Base-by-base conservation (phyloP, 1,284 basidiomycete species). In the Fomitopsis palustris region DNA sequence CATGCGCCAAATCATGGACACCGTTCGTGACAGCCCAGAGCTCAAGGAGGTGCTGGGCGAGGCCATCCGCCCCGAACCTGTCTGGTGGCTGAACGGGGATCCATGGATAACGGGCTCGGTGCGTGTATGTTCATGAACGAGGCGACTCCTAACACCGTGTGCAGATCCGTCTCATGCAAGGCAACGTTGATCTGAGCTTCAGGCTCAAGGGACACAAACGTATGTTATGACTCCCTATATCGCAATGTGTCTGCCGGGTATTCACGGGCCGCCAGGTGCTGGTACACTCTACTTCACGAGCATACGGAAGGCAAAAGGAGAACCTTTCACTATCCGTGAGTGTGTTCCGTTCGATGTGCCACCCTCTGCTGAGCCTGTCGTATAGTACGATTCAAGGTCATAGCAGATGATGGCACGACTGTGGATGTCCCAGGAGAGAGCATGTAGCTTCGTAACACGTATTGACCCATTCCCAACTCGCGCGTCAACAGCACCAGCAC, bases 261-360 rank as follows among this genome's bases (percentile, higher is more conserved):
- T 57, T 56, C 14, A 64, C 23, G 25, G n/a, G 2, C 8, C 59
- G 23, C 3, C 60, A 90, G 88, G 82, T 19, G 77, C 84, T 16
- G 90, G 90, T 6, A 92, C 88, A 7, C 70, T 92, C 0, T 92
- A 92, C 68, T 92, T 92, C 70, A 92, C 90, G 6, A 91, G 88
- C 69, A 86, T 91, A 60, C 80, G 90, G 49, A 86, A 83, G 74
- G 84, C 81, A n/a, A 92, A 91, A 67, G 90, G 89, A 5, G 75
- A 81, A 45, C 80, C 82, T 0, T 92, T 89, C 69, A 84, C 80
- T 35, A 86, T 87, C 4, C 67, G 88, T 90, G 71, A 64, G 88
- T 63, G 10, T 14, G 6, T 81, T 37, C 29, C 45, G 41, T 12
- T 53, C 23, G 25, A 35, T 25, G 42, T 16, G n/a, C 14, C 6